Evolutionary conservation across 768 basidiomycete genomes (phyloP), one percentile per base, ranked within the genome.

Genomic region (Chalciporus chontae): DNA sequence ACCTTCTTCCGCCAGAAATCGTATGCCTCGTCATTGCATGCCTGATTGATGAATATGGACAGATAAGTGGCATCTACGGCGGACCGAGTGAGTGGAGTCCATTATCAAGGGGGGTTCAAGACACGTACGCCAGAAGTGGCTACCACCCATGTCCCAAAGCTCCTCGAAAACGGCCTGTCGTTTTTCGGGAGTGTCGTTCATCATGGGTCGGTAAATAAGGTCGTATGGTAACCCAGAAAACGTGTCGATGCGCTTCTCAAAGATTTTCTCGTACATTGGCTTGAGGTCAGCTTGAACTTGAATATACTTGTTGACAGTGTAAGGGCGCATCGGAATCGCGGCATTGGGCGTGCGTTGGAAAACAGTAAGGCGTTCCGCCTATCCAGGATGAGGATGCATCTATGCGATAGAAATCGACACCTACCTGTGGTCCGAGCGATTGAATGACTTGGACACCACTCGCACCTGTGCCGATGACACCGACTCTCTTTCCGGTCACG

Each of bases 301-400:
- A n/a, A n/a, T n/a, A n/a, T n/a, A n/a, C 40, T 55, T 54, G 29
- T 45, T 39, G 21, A 54, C 14, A 17, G 27, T 14, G 24, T 40
- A 55, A 18, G 31, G 27, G 13, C 40, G 23, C 54, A 55, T 55
- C 0, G 54, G 54, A n/a, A 55, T 3, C 3, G 52, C 52, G 4
- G 36, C 40, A 10, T 48, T 55, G 7, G 52, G 54, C 8, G 54
- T 10, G 11, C 47, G 54, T 38, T 55, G 54, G 36, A 54, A 55
- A 15, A 54, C 43, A 6, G 54, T 48, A 18, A 55, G 52, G 19
- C 23, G 13, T 21, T 52, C 37, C 0, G 34, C 52, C 50, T 52
- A 52, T 14, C 36, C 5, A n/a, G 36, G 9, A 15, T 8, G 11
- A 34, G 14, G 14, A 19, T 19, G 17, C 11, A n/a, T 26, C 43